Base-by-base conservation (phyloP, 331 rosid species). In the Dryas integrifolia region DNA sequence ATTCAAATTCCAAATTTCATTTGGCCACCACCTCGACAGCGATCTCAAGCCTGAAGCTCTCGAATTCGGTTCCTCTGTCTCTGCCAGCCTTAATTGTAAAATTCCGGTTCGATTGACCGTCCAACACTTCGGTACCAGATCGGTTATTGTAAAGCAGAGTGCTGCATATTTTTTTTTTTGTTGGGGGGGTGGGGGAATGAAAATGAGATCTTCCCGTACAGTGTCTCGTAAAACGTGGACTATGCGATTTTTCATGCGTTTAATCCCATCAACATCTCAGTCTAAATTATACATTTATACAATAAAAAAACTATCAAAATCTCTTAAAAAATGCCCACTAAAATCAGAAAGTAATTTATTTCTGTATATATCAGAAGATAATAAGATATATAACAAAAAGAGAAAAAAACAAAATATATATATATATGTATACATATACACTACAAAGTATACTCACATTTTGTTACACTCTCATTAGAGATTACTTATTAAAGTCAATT, bases 181-280 rank as follows among this genome's bases (percentile, higher is more conserved):
- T 35, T 7, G 45, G 12, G 21, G 64, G 21, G 26, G 24, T 5
- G 40, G 64, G 21, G 15, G 35, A 9, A 7, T 12, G 5, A 70
- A 43, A 56, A 5, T 26, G 43, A 14, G 75, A 44, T 43, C 56
- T 45, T 46, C 24, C 44, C 13, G 18, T 24, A 9, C n/a, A 14
- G 64, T 13, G 18, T 4, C 74, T 56, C 16, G 39, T 44, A 26
- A 62, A 70, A 70, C 60, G 56, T 44, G 66, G 66, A 70, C 75
- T 65, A 56, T 44, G 11, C 7, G 66, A 57, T 56, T 6, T 10
- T 39, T 68, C 7, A 5, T 50, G 14, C n/a, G 18, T n/a, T 21
- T 53, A 6, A 44, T 9, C 47, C 6, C 9, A 44, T 44, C 7
- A 44, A 44, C 7, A 44, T 44, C 9, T 44, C 47, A 44, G 47